These are phyloP conservation scores for Durio zibethinus DNA, from an alignment of 345 rosid species.

Conservation along the genomic window DNA sequence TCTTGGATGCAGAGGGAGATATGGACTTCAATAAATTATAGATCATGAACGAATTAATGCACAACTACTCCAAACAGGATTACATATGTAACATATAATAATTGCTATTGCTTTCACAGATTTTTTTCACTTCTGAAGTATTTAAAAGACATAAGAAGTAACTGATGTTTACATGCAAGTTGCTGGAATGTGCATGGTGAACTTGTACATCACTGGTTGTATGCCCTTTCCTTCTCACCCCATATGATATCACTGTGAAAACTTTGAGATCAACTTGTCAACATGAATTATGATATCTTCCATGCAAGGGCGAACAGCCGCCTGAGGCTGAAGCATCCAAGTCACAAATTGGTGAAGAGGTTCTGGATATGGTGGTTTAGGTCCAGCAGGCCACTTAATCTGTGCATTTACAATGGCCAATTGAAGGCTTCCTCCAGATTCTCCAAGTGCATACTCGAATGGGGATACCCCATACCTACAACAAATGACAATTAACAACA, in stretches of 20 bases:
- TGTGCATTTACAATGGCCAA: conserved; percentile 85
- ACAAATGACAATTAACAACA: not conserved
- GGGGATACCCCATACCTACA: conserved; percentile 91
- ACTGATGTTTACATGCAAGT: not conserved
- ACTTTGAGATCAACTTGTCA: conserved; percentile 86
- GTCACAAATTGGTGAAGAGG: conserved; percentile 87
- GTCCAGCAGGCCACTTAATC: conserved; percentile 93
- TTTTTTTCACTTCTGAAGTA: conserved; percentile 16
- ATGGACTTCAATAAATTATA: conserved; percentile 16
- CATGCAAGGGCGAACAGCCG: conserved; percentile 79
- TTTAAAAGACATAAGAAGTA: conserved; percentile 1
- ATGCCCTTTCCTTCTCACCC: not conserved
- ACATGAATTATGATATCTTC: conserved; percentile 90
- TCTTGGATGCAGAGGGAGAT: conserved; percentile 9
- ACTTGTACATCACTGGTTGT: conserved; percentile 4
- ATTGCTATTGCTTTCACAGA: conserved; percentile 9
- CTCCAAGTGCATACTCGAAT: conserved; percentile 94
- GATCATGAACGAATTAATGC: conserved; percentile 5
- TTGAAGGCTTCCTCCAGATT: conserved; percentile 96
- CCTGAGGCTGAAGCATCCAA: conserved; percentile 98
- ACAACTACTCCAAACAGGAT: conserved; percentile 17
- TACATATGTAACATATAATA: conserved; percentile 1
- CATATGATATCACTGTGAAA: conserved; percentile 39
- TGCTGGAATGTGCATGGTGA: not conserved
- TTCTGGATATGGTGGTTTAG: conserved; percentile 82